These are phyloP conservation scores for Sclerotinia subarctica DNA, from an alignment of 2,329 filamentous ascomycete species.

Conservation along the genomic window DNA sequence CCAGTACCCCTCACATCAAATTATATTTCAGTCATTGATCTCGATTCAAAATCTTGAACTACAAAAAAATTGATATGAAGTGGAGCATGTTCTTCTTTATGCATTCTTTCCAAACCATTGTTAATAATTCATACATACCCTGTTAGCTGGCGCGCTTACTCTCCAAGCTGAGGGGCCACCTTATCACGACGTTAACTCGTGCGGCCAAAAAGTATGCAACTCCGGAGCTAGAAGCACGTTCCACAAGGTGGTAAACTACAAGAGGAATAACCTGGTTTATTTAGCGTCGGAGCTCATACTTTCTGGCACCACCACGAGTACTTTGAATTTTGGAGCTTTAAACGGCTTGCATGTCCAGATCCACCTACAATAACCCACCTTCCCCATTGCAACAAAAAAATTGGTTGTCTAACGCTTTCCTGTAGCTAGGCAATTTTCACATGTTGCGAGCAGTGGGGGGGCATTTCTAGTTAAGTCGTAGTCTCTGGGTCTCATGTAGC, in stretches of 20 bases:
- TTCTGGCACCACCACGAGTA: too few species aligned
- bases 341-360: neutral
- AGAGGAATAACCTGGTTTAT: too few species aligned
- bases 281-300: too few species aligned
- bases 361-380: neutral
- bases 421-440: neutral
- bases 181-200: neutral
- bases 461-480: neutral
- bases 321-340: neutral
- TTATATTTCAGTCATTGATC: neutral
- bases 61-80: neutral
- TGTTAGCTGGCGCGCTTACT: constrained; percentile 6
- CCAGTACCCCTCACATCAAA: neutral
- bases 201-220: too few species aligned
- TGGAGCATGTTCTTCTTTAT: neutral
- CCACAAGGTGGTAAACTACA: too few species aligned
- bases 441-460: neutral
- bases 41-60: neutral
- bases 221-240: too few species aligned
- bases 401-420: constrained; percentile 1
- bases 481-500: neutral
- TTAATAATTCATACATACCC: neutral
- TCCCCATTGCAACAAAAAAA: neutral
- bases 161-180: neutral
- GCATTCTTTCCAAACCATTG: neutral